Conservation (phyloP, 495 filamentous ascomycete genomes). For the Lasiosphaeria hispida region DNA sequence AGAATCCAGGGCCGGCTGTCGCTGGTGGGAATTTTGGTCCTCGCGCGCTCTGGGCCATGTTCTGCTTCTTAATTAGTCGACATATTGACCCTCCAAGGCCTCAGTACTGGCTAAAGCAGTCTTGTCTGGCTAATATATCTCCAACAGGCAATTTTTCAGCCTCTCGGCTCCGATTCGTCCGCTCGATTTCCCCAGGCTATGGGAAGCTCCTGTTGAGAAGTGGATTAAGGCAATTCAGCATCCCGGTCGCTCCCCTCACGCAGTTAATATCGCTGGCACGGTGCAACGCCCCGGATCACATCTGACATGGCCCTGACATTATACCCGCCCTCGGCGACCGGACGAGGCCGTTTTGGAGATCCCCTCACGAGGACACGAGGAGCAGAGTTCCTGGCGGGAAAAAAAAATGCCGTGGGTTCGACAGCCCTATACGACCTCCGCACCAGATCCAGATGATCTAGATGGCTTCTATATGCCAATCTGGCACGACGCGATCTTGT, state of each 20-base stretch:
- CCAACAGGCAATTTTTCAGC: slow-evolving; percentile 18
- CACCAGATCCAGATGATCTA: background rate
- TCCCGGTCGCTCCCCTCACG: too few relatives aligned
- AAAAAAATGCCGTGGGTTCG: background rate
- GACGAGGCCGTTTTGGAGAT: slow-evolving; percentile 3
- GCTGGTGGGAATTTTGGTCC: background rate
- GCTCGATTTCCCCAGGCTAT: background rate
- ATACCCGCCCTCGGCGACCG: too few relatives aligned
- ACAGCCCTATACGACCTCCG: slow-evolving; percentile 9
- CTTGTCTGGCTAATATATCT: slow-evolving; percentile 25
- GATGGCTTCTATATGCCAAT: slow-evolving; percentile 3
- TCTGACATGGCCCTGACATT: too few relatives aligned
- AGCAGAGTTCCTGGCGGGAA: too few relatives aligned
- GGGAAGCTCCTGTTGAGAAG: too few relatives aligned
- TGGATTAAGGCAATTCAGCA: too few relatives aligned
- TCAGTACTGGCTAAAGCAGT: slow-evolving; percentile 17
- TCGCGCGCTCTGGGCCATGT: background rate
- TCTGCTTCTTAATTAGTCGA: slow-evolving; percentile 8
- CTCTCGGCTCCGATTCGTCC: slow-evolving; percentile 15
- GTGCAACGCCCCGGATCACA: too few relatives aligned
- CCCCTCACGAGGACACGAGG: slow-evolving; percentile 3
- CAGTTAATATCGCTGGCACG: too few relatives aligned
- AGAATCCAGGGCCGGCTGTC: background rate
- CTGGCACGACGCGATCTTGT: slow-evolving; percentile 18
- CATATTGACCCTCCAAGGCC: background rate